phyloP scores from a whole-genome alignment of 192 early-diverging fungal species.

The Backusella australiensis region DNA sequence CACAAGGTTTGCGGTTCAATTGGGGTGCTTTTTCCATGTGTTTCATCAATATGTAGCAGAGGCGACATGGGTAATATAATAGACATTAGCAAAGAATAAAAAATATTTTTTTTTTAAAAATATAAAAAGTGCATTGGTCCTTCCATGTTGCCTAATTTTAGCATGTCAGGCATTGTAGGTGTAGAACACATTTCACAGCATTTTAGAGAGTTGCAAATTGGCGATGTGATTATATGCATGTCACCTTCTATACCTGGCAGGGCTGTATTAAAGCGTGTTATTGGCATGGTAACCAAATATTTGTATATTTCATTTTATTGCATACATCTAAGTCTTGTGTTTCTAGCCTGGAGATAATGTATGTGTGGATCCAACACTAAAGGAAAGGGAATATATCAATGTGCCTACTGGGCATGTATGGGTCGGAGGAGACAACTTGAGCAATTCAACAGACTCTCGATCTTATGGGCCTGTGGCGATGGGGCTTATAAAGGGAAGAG shows the following conservation, averaged over 20 bases:
- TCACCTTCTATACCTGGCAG: slow-evolving; percentile 69
- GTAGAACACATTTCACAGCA: slow-evolving; percentile 65
- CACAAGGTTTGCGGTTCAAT: slow-evolving; percentile 45
- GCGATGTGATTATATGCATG: slow-evolving; percentile 77
- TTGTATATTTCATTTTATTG: too few relatives aligned
- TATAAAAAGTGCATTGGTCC: slow-evolving; percentile 69
- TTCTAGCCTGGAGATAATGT: slow-evolving; percentile 77
- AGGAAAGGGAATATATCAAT: slow-evolving; percentile 55
- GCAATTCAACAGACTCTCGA: slow-evolving; percentile 89
- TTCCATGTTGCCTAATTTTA: slow-evolving; percentile 91
- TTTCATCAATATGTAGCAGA: slow-evolving; percentile 75
- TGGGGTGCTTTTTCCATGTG: slow-evolving; percentile 66
- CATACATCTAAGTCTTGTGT: too few relatives aligned
- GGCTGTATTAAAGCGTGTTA: slow-evolving; percentile 76
- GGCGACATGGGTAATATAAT: slow-evolving; percentile 65
- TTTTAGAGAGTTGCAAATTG: slow-evolving; percentile 55
- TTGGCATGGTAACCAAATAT: slow-evolving; percentile 60
- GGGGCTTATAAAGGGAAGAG: slow-evolving; percentile 75
- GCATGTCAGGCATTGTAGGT: slow-evolving; percentile 70
- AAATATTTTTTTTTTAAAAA: background rate
- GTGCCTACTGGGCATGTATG: slow-evolving; percentile 87
- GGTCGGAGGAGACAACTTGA: slow-evolving; percentile 90
- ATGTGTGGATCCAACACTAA: slow-evolving; percentile 70
- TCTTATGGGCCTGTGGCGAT: slow-evolving; percentile 84
- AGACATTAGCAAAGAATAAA: background rate